Conservation (phyloP, 257 asterid species). For the Perilla frutescens region DNA sequence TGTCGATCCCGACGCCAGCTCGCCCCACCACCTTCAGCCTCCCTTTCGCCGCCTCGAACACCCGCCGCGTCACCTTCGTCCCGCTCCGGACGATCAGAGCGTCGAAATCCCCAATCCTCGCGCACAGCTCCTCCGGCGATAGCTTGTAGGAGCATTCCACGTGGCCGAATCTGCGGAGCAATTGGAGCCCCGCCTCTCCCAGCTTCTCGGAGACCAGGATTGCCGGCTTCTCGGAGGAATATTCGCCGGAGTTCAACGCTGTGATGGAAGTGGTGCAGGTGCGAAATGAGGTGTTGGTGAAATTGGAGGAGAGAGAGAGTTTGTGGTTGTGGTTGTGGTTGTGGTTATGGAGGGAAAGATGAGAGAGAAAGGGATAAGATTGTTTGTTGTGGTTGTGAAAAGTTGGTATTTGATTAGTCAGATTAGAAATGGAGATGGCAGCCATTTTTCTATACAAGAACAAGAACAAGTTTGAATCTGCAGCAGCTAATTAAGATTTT, state of each 20-base stretch:
- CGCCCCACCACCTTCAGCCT: conserved; percentile 84
- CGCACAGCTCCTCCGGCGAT: conserved; percentile 65
- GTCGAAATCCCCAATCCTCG: conserved; percentile 66
- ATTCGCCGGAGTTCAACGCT: conserved; percentile 9
- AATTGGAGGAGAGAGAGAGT: conserved; percentile 35
- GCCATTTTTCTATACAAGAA: conserved; percentile 23
- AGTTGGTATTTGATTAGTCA: conserved; percentile 19
- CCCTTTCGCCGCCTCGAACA: conserved; percentile 79
- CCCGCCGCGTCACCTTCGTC: conserved; percentile 82
- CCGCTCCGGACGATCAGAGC: conserved; percentile 89
- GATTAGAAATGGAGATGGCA: conserved; percentile 34
- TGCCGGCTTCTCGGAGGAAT: conserved; percentile 45
- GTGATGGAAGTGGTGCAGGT: background rate
- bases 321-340: conserved; percentile 31
- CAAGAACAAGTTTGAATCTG: background rate
- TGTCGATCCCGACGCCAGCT: conserved; percentile 93
- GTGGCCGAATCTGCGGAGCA: conserved; percentile 56
- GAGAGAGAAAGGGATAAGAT: conserved; percentile 17
- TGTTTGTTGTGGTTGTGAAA: conserved; percentile 14
- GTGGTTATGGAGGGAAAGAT: conserved; percentile 28
- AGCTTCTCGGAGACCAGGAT: conserved; percentile 87
- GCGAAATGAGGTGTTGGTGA: background rate
- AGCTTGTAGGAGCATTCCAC: conserved; percentile 63
- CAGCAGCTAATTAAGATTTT: background rate
- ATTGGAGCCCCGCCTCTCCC: conserved; percentile 72